These are phyloP conservation scores for Rhizopus sp. DNA, from an alignment of 371 early-diverging fungal species.

Conservation along the genomic window DNA sequence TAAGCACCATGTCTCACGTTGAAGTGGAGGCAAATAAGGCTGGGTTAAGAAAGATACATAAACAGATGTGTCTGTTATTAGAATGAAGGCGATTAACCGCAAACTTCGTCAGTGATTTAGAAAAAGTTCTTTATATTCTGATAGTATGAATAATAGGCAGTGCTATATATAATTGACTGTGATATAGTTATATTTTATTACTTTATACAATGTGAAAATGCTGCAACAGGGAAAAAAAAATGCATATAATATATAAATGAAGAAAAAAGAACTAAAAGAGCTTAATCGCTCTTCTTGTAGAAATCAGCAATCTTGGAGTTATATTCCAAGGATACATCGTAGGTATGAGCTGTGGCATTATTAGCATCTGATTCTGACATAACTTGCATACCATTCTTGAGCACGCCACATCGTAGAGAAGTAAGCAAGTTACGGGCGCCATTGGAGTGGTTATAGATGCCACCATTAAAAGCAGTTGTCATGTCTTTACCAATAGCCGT, in stretches of 20 bases:
- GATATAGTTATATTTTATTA: too few species aligned
- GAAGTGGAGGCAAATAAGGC: too few species aligned
- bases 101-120: too few species aligned
- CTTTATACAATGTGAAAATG: too few species aligned
- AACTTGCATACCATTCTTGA: conserved; percentile 58
- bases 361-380: conserved; percentile 36
- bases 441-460: conserved; percentile 83
- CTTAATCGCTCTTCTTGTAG: conserved; percentile 18
- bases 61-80: too few species aligned
- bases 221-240: neutral
- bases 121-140: too few species aligned
- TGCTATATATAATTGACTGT: too few species aligned
- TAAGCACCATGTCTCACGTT: too few species aligned
- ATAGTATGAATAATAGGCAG: too few species aligned
- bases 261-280: too few species aligned
- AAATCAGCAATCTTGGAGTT: conserved; percentile 27
- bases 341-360: conserved; percentile 6
- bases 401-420: conserved; percentile 72
- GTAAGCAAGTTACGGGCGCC: conserved; percentile 82
- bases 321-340: conserved; percentile 29
- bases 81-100: too few species aligned
- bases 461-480: conserved; percentile 87
- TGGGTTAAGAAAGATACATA: too few species aligned
- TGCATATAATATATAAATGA: neutral
- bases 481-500: conserved; percentile 83